Evolutionary conservation across 75 land plant species (phyloP), one percentile per base, ranked within the genome.

Genomic region (Cupressus sempervirens): DNA sequence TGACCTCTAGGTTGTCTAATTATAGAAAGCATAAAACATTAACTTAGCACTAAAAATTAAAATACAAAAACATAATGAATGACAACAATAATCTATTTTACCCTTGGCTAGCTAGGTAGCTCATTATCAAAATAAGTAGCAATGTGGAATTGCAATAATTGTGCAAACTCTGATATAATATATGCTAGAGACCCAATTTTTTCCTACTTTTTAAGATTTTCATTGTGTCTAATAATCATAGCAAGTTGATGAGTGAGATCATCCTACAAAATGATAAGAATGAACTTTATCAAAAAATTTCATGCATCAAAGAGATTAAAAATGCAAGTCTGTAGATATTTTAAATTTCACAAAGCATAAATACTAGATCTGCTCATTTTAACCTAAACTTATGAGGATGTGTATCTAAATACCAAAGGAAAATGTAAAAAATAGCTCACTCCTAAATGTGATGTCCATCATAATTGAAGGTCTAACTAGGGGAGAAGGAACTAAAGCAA

Each of bases 71-170:
- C 30, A 85, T 35, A 35, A 29, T 53, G 34, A 9, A 83, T 48
- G 74, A 23, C 29, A 29, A 6, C 10, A 41, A 73, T 41, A 38
- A n/a, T n/a, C n/a, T n/a, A n/a, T n/a, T 74, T 83, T 89, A 97
- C 99, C 95, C 99, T 93, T 83, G 99, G 99, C 87, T 93, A 96
- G 52, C 99, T 98, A 75, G 99, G 99, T 65, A 98, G 91, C 77
- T 98, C 99, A 90, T 98, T 98, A 75, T 98, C 99, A 88, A 98
- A 98, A 88, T 98, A 98, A 68, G 99, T 98, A 10, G 99, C 99
- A 88, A 96, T 90, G 72, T 98, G 96, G 83, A 98, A 98, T n/a
- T n/a, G n/a, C n/a, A n/a, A n/a, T n/a, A n/a, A n/a, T n/a, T n/a
- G n/a, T n/a, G n/a, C n/a, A n/a, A n/a, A n/a, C n/a, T n/a, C n/a